Percentiles rank a stretch among this genome's conserved stretches.
Conservation (phyloP, 2,329 filamentous ascomycete genomes). For the Colletotrichum lupini region DNA sequence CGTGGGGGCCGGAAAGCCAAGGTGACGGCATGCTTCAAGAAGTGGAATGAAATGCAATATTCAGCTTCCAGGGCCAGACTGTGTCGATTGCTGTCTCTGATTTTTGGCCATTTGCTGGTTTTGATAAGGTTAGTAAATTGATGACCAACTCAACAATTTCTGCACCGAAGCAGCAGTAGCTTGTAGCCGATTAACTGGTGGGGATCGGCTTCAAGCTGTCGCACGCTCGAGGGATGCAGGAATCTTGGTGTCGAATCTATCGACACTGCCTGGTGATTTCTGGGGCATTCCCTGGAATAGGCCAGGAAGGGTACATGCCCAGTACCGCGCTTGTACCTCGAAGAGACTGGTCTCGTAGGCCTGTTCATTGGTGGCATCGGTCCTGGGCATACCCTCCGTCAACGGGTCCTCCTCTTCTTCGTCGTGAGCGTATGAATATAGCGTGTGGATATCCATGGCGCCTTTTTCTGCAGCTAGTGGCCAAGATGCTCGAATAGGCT, state of each 20-base stretch:
- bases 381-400: constrained; percentile 8
- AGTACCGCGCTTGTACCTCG: constrained; percentile 27
- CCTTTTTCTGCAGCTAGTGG: constrained; percentile 27
- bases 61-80: neutral
- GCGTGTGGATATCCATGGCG: constrained; percentile 5
- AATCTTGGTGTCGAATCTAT: constrained; percentile 8
- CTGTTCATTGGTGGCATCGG: constrained; percentile 19
- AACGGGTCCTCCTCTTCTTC: neutral
- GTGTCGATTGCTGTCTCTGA: neutral
- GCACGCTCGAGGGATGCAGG: constrained; percentile 3
- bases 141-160: constrained; percentile 1
- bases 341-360: neutral
- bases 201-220: neutral
- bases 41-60: neutral
- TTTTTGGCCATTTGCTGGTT: neutral
- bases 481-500: constrained; percentile 11
- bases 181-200: neutral
- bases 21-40: neutral
- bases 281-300: constrained; percentile 15
- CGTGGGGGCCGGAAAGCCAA: neutral
- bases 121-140: neutral
- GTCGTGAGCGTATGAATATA: neutral
- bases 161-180: neutral
- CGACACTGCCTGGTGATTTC: constrained; percentile 1
- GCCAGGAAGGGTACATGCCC: constrained; percentile 2